phyloP scores from a whole-genome alignment of 2,329 filamentous ascomycete genomes.

The Fusarium tjaetaba region DNA sequence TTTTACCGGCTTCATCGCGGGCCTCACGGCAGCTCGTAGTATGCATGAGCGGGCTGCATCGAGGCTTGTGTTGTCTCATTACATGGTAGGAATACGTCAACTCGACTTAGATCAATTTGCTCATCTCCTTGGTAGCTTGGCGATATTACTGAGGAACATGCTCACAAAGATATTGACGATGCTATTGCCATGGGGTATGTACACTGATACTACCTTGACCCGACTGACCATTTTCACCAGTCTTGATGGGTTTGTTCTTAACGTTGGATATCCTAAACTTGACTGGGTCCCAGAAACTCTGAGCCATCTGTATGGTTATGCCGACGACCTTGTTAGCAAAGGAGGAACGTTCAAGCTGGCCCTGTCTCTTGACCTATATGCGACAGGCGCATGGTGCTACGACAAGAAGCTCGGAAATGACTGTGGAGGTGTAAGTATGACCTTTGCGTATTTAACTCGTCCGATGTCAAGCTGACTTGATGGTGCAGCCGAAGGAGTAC shows the following conservation, averaged over 20 bases:
- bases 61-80: background rate
- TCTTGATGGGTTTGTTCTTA: background rate
- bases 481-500: background rate
- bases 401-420: background rate
- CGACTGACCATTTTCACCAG: background rate
- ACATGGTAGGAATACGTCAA: background rate
- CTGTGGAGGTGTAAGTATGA: background rate
- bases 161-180: background rate
- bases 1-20: background rate
- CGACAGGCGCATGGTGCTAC: background rate
- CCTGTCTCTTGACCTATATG: background rate
- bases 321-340: background rate
- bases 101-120: background rate
- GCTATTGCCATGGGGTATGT: background rate
- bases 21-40: background rate
- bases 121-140: background rate
- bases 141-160: background rate
- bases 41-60: background rate
- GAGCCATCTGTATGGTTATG: background rate
- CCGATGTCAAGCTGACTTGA: background rate
- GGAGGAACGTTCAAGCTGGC: background rate
- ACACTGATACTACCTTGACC: background rate
- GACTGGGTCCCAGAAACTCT: background rate
- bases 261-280: background rate
- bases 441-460: background rate